These are phyloP conservation scores for Pichia manshurica DNA, from an alignment of 805 yeast species.

Conservation along the genomic window DNA sequence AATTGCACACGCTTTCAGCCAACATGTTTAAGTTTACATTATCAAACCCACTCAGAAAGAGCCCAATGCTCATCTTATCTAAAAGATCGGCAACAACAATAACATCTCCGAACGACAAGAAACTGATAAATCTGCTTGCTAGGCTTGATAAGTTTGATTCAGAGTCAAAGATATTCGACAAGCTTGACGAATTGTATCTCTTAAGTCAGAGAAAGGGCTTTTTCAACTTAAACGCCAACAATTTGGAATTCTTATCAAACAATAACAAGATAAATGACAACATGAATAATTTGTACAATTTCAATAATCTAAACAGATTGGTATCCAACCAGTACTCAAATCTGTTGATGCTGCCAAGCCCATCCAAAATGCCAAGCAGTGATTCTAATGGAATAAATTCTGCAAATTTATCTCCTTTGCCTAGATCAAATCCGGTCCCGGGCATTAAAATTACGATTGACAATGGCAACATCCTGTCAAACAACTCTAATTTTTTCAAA, in stretches of 20 bases:
- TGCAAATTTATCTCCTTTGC: constrained; percentile 9
- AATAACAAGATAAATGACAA: constrained; percentile 19
- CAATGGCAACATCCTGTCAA: not conserved
- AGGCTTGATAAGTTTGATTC: constrained; percentile 28
- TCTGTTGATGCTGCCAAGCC: constrained; percentile 20
- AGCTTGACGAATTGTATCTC: constrained; percentile 28
- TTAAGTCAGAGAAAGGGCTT: constrained; percentile 31
- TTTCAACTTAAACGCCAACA: constrained; percentile 26
- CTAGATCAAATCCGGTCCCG: not conserved
- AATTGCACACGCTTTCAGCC: not conserved
- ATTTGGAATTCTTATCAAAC: constrained; percentile 28
- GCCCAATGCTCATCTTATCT: not conserved
- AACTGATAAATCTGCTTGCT: constrained; percentile 24
- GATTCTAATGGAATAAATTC: not conserved
- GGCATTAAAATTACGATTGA: constrained; percentile 1
- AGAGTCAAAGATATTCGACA: constrained; percentile 24
- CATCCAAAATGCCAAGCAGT: not conserved
- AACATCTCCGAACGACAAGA: constrained; percentile 25
- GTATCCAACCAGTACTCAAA: constrained; percentile 24
- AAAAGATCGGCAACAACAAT: constrained; percentile 26
- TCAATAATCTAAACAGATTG: constrained; percentile 23
- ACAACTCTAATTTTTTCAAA: constrained; percentile 11
- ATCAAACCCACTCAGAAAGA: not conserved
- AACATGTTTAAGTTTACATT: not conserved
- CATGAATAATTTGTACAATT: constrained; percentile 25